Evolutionary conservation across 805 yeast species (phyloP), one percentile per base, ranked within the genome.

Genomic region (Barnettozyma populi): DNA sequence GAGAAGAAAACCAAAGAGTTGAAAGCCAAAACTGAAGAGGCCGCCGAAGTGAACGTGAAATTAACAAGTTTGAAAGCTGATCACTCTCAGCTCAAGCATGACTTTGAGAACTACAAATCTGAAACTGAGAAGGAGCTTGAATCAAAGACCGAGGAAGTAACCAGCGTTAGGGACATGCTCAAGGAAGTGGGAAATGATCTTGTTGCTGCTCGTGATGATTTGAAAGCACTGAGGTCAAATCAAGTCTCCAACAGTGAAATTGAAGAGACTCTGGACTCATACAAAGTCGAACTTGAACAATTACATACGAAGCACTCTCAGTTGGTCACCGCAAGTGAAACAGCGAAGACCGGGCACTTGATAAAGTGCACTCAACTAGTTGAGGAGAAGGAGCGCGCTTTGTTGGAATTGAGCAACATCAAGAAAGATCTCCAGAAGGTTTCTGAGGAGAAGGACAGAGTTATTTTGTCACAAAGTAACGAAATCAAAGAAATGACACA

Each of bases 101-200:
- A 49, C 2, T 20, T 40, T 48, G 29, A 44, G 1, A 53, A 59
- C 41, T 40, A 58, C 40, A 48, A 57, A 39, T 13, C 59, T 10
- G 46, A 66, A 4, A 52, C 56, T 9, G 44, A 40, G 1, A 10
- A 32, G 3, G 63, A 66, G 7, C 48, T 79, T n/a, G 65, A 62
- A 31, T 41, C 59, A 8, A 80, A 80, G 50, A 49, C 59, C 11
- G 86, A 79, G 46, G 96, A 90, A 57, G 67, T 89, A 16, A 89
- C 80, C 41, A 74, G 72, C 45, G 71, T 86, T 44, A 78, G 82
- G 57, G 97, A 89, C 49, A 86, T 84, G 87, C 63, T 90, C 46
- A 75, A 75, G 52, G 80, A 78, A 48, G 73, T 90, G 24, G 97
- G 97, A 1, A 78, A 86, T 57, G 95, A 88, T 43, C 70, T 90